phyloP scores from a whole-genome alignment of 2,329 filamentous ascomycete genomes.

The Ceratocystis ficicola region DNA sequence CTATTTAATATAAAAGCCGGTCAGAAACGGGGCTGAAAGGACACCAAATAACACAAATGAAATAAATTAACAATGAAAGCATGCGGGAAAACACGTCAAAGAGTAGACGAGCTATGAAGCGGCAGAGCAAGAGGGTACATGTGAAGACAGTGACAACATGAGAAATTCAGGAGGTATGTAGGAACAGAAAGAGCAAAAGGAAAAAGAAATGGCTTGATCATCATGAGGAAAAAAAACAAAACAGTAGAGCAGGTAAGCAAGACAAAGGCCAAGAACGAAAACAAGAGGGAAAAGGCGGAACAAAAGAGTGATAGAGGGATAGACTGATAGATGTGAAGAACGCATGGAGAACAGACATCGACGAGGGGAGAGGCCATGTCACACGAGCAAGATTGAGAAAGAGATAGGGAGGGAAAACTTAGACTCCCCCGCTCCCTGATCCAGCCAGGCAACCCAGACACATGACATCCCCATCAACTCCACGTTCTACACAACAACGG shows the following conservation, averaged over 20 bases:
- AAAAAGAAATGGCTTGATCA: background rate
- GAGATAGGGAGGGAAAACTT: background rate
- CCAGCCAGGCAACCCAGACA: constrained; percentile 49
- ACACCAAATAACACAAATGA: too few relatives aligned
- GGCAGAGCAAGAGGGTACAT: constrained; percentile 1
- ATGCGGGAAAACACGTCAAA: too few relatives aligned
- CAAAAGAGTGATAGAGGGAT: background rate
- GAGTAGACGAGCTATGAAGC: background rate
- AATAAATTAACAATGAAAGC: too few relatives aligned
- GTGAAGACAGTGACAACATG: background rate
- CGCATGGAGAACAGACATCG: background rate
- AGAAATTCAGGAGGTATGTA: background rate
- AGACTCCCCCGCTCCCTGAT: background rate
- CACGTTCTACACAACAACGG: constrained; percentile 54
- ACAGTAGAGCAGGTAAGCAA: background rate
- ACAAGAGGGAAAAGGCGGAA: background rate
- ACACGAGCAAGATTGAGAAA: background rate
- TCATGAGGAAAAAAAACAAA: background rate
- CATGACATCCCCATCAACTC: constrained; percentile 51
- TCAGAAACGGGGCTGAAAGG: too few relatives aligned
- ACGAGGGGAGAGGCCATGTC: background rate
- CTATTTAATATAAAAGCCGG: too few relatives aligned
- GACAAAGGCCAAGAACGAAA: background rate
- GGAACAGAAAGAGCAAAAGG: background rate
- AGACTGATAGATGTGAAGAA: background rate